Percentiles rank a stretch among this genome's conserved stretches.
Conservation (phyloP, 2,329 filamentous ascomycete species). For the Xylariaceae sp. region DNA sequence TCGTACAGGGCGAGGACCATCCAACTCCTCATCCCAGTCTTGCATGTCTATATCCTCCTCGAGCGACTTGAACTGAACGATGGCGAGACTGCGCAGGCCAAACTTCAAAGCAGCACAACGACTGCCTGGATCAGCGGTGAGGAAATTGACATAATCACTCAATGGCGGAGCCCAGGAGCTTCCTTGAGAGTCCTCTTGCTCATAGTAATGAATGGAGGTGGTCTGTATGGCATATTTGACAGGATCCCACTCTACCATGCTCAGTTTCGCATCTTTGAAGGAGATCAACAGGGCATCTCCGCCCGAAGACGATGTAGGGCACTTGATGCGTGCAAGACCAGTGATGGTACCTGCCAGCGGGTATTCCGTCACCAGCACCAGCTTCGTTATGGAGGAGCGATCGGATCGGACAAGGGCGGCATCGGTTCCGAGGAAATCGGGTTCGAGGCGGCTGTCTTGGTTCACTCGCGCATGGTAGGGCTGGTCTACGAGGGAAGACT, state of each 20-base stretch:
- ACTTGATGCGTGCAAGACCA: conserved; percentile 74
- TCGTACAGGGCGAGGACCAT: conserved; percentile 60
- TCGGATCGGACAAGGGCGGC: conserved; percentile 59
- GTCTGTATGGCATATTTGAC: conserved; percentile 75
- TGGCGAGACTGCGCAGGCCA: conserved; percentile 81
- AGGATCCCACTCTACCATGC: conserved; percentile 89
- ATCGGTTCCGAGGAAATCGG: conserved; percentile 63
- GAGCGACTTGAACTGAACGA: conserved; percentile 83
- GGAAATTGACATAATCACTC: conserved; percentile 71
- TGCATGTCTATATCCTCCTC: conserved; percentile 89
- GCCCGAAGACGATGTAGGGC: conserved; percentile 67
- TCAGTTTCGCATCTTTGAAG: conserved; percentile 88
- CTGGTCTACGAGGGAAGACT: conserved; percentile 40
- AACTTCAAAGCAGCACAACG: conserved; percentile 95
- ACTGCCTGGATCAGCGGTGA: conserved; percentile 86
- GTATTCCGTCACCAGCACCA: conserved; percentile 83
- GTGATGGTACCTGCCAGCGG: conserved; percentile 79
- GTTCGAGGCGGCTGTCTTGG: conserved; percentile 61
- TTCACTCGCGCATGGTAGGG: conserved; percentile 50
- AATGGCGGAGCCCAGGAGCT: conserved; percentile 78
- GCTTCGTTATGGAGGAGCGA: conserved; percentile 65
- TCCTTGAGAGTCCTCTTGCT: conserved; percentile 82
- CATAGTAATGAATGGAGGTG: conserved; percentile 95
- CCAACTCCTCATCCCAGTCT: conserved; percentile 81
- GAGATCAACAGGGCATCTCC: conserved; percentile 81